Evolutionary conservation across 1,139 yeast species (phyloP), one percentile per base, ranked within the genome.

Genomic region (Scheffersomyces titani): DNA sequence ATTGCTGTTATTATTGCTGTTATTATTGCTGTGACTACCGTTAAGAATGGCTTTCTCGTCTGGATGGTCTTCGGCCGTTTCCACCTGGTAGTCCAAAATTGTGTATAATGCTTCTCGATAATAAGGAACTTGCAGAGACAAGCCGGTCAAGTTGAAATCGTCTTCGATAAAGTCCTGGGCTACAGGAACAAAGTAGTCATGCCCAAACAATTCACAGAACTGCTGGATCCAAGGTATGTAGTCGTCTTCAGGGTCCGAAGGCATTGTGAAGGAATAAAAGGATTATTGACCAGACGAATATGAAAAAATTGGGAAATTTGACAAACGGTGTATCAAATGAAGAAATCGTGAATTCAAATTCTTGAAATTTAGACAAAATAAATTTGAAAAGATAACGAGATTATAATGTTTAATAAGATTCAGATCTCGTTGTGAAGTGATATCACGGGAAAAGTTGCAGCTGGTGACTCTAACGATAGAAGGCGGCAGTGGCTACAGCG

Each of bases 131-230:
- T 90, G 86, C 66, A 87, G 84, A 36, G 90, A 83, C 57, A 94
- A 81, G 2, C 98, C 98, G 0, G 98, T 93, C 65, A 94, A 80
- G 69, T 94, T 94, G 79, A 94, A 94, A 66, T 94, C 98, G 72
- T 94, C 99, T 67, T 93, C 98, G 62, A 94, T 92, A 70, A 92
- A 94, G 54, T 92, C 98, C 57, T 91, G 94, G 1, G 93, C 83
- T 19, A 94, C 97, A 60, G 94, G 96, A 47, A 94, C 97, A 72
- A 92, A 92, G 72, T 88, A 93, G 68, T 94, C 98, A 70, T 92
- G 97, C 22, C 97, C 97, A 67, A 90, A 91, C 62, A 88, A 81
- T 51, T 91, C 85, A 70, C 98, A 92, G 73, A 89, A 93, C 66
- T 90, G 91, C 61, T 90, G 85, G 63, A 94, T 90, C 99, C 99